These are phyloP conservation scores for Erodium moschatum DNA, from an alignment of 441 rosid species.

Conservation along the genomic window DNA sequence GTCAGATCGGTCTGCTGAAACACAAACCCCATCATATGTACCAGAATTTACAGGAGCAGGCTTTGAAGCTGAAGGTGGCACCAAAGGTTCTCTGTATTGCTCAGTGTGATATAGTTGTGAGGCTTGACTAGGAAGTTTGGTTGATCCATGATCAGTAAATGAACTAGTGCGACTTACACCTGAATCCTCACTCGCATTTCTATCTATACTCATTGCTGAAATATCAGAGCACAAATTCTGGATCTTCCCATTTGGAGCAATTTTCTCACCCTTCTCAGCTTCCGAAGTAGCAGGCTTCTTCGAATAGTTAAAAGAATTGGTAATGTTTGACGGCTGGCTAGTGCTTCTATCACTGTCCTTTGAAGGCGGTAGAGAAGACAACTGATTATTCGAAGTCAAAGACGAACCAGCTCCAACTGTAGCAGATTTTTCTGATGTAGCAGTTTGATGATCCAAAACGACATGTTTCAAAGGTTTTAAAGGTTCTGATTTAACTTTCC, in stretches of 20 bases:
- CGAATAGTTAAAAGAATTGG: constrained; percentile 12
- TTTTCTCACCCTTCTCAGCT: constrained; percentile 25
- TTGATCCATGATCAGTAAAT: constrained; percentile 31
- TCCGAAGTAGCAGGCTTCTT: constrained; percentile 22
- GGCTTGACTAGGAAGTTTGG: constrained; percentile 31
- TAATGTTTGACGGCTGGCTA: constrained; percentile 7
- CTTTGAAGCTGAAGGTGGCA: constrained; percentile 20
- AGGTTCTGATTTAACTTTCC: constrained; percentile 34
- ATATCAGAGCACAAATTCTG: constrained; percentile 30
- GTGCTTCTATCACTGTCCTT: constrained; percentile 28
- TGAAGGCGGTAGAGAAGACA: constrained; percentile 27
- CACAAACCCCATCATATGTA: constrained; percentile 18
- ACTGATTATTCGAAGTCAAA: constrained; percentile 22
- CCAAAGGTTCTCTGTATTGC: constrained; percentile 36
- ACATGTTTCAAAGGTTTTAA: constrained; percentile 29
- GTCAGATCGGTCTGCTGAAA: constrained; percentile 30
- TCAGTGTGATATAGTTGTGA: constrained; percentile 33
- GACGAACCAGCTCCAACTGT: constrained; percentile 23
- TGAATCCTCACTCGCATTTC: constrained; percentile 25
- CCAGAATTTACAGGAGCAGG: constrained; percentile 9
- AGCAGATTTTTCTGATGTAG: constrained; percentile 29
- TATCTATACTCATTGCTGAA: constrained; percentile 33
- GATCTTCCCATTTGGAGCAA: constrained; percentile 23
- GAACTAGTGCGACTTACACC: constrained; percentile 27
- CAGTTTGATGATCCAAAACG: constrained; percentile 22